phyloP scores from a whole-genome alignment of 805 yeast species.

The Isabelozyma pseudorhagii region DNA sequence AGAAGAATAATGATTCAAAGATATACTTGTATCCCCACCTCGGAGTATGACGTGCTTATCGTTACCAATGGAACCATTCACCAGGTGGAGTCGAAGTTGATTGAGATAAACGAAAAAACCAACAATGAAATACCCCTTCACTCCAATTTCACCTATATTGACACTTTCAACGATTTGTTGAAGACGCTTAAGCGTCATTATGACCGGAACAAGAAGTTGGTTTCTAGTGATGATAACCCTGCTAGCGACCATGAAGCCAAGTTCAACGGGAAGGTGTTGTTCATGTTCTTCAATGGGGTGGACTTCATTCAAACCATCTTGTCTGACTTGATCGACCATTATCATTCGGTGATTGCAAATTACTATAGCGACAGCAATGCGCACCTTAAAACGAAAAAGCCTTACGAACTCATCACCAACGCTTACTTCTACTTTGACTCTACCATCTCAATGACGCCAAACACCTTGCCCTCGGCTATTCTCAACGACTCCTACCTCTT shows the following conservation, averaged over 20 bases:
- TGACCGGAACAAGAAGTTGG: slow-evolving; percentile 1
- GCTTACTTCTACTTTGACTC: slow-evolving; percentile 34
- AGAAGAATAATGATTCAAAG: slow-evolving; percentile 27
- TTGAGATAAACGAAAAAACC: slow-evolving; percentile 15
- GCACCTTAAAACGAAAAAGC: background rate
- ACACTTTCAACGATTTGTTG: slow-evolving; percentile 17
- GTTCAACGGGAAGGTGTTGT: slow-evolving; percentile 28
- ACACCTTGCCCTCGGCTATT: background rate
- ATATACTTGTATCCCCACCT: slow-evolving; percentile 28
- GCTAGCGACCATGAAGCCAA: background rate
- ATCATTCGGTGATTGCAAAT: slow-evolving; percentile 4
- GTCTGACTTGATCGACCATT: slow-evolving; percentile 27
- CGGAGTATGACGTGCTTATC: slow-evolving; percentile 30
- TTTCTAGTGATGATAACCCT: background rate
- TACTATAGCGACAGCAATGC: background rate
- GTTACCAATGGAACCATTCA: slow-evolving; percentile 31
- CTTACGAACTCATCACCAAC: slow-evolving; percentile 15
- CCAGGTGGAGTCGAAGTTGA: slow-evolving; percentile 26
- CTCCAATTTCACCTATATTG: slow-evolving; percentile 22
- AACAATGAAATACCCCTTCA: slow-evolving; percentile 17
- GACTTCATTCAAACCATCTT: slow-evolving; percentile 28
- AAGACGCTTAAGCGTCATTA: slow-evolving; percentile 10
- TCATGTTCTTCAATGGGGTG: slow-evolving; percentile 37
- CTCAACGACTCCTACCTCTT: slow-evolving; percentile 18
- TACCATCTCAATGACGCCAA: slow-evolving; percentile 12